phyloP scores from a whole-genome alignment of 352 stramenopile species.

The Phytophthora hybrid region DNA sequence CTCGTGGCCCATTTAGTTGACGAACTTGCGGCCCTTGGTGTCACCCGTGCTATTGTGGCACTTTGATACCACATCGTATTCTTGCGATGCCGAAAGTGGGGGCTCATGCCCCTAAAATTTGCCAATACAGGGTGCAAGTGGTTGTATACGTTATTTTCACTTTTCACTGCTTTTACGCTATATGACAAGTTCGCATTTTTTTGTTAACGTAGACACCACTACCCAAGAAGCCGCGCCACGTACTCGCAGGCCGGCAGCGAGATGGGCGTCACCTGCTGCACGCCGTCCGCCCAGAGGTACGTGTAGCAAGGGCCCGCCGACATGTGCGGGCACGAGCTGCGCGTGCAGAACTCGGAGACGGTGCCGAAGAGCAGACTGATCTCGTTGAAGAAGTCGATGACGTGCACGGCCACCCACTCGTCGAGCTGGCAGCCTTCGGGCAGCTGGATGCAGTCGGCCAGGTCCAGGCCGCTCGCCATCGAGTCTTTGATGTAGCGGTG shows the following conservation, averaged over 20 bases:
- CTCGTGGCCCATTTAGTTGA: no score
- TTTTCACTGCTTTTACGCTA: no score
- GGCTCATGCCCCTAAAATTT: no score
- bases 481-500: slow-evolving; percentile 80
- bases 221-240: slow-evolving; percentile 85
- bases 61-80: no score
- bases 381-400: slow-evolving; percentile 95
- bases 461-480: slow-evolving; percentile 61
- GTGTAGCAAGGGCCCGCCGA: slow-evolving; percentile 85
- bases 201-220: no score
- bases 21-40: no score
- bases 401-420: slow-evolving; percentile 81
- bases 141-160: no score
- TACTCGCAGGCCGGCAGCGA: slow-evolving; percentile 84
- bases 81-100: no score
- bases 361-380: slow-evolving; percentile 92
- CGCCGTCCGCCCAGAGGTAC: slow-evolving; percentile 87
- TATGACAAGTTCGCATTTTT: no score
- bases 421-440: slow-evolving; percentile 67
- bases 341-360: slow-evolving; percentile 84
- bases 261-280: slow-evolving; percentile 55
- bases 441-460: slow-evolving; percentile 70
- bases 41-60: no score
- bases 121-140: no score
- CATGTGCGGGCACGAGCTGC: slow-evolving; percentile 73